A percentile compares a stretch with the other conserved stretches of the same genome.
phyloP scores from a whole-genome alignment of 805 yeast species.

The Teunomyces panamensis region DNA sequence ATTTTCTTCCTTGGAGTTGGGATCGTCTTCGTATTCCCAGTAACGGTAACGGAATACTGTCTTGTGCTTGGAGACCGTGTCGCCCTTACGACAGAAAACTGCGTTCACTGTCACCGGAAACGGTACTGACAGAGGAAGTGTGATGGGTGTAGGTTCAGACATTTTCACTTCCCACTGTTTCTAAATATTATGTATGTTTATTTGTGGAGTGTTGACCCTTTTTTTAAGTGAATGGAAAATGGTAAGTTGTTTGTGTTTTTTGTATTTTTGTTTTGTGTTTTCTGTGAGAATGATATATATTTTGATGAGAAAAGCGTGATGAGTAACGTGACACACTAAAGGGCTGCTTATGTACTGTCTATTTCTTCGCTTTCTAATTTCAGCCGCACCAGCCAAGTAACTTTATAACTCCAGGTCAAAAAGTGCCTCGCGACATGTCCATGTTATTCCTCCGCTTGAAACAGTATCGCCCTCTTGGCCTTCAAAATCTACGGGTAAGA shows the following conservation, averaged over 20 bases:
- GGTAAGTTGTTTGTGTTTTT: background rate
- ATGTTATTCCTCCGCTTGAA: background rate
- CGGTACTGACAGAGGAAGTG: slow-evolving; percentile 59
- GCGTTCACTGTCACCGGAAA: slow-evolving; percentile 66
- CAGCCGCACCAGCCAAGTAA: too few species aligned
- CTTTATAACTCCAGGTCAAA: background rate
- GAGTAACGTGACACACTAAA: too few species aligned
- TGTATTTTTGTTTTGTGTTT: background rate
- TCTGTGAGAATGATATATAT: too few species aligned
- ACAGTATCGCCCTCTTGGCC: slow-evolving; percentile 8
- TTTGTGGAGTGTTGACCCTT: background rate
- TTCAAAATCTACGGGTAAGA: slow-evolving; percentile 22
- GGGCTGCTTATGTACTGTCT: too few species aligned
- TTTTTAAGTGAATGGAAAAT: background rate
- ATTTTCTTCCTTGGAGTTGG: slow-evolving; percentile 40
- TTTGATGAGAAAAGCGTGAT: too few species aligned
- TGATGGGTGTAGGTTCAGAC: slow-evolving; percentile 45
- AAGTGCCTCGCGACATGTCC: background rate
- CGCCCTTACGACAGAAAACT: slow-evolving; percentile 45
- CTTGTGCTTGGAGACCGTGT: slow-evolving; percentile 47
- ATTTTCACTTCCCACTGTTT: slow-evolving; percentile 9
- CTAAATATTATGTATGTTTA: background rate
- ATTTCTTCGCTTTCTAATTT: too few species aligned
- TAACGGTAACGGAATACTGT: slow-evolving; percentile 62
- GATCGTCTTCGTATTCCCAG: slow-evolving; percentile 61